Percentiles rank a stretch among this genome's conserved stretches.
These are phyloP conservation scores for Hypoxylon rickii DNA, from an alignment of 495 filamentous ascomycete genomes.

Conservation along the genomic window DNA sequence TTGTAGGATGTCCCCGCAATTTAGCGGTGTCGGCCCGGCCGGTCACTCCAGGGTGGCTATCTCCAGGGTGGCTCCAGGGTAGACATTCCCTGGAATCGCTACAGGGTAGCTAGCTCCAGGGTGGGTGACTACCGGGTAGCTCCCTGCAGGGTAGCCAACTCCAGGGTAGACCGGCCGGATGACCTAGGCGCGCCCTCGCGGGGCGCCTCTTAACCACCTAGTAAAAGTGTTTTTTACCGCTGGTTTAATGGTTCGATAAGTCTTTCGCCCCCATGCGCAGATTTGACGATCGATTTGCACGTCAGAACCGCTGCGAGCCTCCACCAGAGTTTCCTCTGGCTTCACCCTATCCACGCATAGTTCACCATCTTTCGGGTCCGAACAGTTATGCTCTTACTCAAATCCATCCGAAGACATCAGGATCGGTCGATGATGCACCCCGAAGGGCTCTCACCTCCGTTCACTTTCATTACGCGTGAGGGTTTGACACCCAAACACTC, in stretches of 20 bases:
- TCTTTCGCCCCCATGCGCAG: background rate
- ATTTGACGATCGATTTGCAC: background rate
- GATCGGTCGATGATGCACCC: background rate
- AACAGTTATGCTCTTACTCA: background rate
- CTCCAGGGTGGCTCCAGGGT: no score
- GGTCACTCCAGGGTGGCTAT: no score
- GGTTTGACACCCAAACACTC: background rate
- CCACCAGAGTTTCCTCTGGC: background rate
- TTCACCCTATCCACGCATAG: background rate
- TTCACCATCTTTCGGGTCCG: background rate
- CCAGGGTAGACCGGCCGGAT: no score
- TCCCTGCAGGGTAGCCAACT: no score
- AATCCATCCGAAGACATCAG: background rate
- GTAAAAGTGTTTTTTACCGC: no score
- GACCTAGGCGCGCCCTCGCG: no score
- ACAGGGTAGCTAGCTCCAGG: no score
- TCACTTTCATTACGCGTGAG: background rate
- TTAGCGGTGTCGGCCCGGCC: no score
- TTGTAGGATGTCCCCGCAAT: no score
- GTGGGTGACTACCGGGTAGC: no score
- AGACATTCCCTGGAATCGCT: no score
- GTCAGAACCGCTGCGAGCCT: background rate
- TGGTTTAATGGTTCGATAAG: background rate
- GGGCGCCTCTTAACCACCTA: no score
- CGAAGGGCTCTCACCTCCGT: background rate